These are phyloP conservation scores for Quercus engelmannii DNA, from an alignment of 306 rosid species.

Conservation along the genomic window DNA sequence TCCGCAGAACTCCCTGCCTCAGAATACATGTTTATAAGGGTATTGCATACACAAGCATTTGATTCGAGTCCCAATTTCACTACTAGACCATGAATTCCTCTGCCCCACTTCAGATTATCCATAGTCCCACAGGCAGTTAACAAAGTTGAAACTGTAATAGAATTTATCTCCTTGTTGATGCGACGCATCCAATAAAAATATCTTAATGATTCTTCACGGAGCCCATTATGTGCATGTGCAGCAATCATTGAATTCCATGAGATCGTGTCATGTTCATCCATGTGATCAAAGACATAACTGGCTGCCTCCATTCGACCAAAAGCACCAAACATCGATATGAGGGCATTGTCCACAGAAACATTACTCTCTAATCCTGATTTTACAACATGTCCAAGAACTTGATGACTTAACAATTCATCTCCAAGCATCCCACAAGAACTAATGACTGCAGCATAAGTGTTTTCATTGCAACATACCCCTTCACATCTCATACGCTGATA, in stretches of 20 bases:
- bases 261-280: constrained; percentile 70
- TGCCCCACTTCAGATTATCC: constrained; percentile 70
- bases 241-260: constrained; percentile 92
- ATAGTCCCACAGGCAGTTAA: constrained; percentile 56
- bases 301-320: constrained; percentile 57
- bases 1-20: constrained; percentile 54
- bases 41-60: constrained; percentile 63
- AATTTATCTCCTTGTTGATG: constrained; percentile 39
- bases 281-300: constrained; percentile 55
- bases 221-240: constrained; percentile 56
- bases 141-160: constrained; percentile 60
- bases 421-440: constrained; percentile 69
- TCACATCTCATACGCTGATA: constrained; percentile 47
- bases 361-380: constrained; percentile 60
- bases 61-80: constrained; percentile 69
- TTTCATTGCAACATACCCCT: constrained; percentile 55
- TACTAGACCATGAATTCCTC: constrained; percentile 63
- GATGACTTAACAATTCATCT: constrained; percentile 60
- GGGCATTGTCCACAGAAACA: constrained; percentile 76
- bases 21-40: constrained; percentile 81
- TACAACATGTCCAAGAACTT: constrained; percentile 60
- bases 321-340: constrained; percentile 70
- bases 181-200: constrained; percentile 55
- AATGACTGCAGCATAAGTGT: constrained; percentile 59
- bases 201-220: constrained; percentile 54